Conservation (phyloP, 1,284 basidiomycete genomes). For the Singerocomus rubriflavus region DNA sequence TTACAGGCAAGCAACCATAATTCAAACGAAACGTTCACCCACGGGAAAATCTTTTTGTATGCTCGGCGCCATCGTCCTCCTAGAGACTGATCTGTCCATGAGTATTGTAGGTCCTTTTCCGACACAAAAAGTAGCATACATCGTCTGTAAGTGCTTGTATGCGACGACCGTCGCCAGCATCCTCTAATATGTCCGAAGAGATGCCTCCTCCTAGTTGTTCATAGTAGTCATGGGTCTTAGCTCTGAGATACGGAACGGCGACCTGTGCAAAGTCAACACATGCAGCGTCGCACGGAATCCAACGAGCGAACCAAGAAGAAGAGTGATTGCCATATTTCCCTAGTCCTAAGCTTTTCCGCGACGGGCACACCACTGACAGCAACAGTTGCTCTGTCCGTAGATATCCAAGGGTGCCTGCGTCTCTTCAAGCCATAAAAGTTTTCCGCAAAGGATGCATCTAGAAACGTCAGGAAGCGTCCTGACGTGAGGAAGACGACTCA, state of each 20-base stretch:
- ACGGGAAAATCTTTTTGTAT: conserved; percentile 81
- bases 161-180: conserved; percentile 44
- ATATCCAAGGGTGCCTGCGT: conserved; percentile 66
- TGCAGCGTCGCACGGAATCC: neutral
- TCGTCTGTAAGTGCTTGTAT: conserved; percentile 46
- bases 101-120: conserved; percentile 4
- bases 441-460: conserved; percentile 88
- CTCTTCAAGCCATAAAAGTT: conserved; percentile 91
- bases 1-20: conserved; percentile 82
- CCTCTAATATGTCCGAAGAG: conserved; percentile 63
- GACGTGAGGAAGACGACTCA: conserved; percentile 33
- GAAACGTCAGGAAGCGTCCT: neutral
- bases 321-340: conserved; percentile 72
- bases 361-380: conserved; percentile 64
- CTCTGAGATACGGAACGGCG: conserved; percentile 84
- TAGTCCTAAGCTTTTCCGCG: conserved; percentile 59
- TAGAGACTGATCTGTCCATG: conserved; percentile 34
- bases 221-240: conserved; percentile 88
- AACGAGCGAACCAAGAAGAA: conserved; percentile 62
- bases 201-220: conserved; percentile 86
- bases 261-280: conserved; percentile 47
- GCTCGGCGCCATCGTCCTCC: conserved; percentile 49
- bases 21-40: conserved; percentile 75
- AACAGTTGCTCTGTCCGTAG: conserved; percentile 59
- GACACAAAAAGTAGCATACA: conserved; percentile 35